These are phyloP conservation scores for Telopea speciosissima DNA, from an alignment of 177 flowering plant species.

Conservation along the genomic window DNA sequence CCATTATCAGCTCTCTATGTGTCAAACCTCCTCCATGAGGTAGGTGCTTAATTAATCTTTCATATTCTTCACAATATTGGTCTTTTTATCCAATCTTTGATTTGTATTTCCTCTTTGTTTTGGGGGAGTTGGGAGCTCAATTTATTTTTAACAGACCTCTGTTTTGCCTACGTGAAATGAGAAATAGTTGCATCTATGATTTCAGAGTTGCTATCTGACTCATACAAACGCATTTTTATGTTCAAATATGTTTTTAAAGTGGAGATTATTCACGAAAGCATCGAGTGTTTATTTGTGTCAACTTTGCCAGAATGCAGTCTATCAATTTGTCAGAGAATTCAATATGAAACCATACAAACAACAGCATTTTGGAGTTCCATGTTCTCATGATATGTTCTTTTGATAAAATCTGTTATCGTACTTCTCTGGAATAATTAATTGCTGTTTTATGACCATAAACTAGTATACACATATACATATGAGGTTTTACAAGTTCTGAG, in stretches of 20 bases:
- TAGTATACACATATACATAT: background rate
- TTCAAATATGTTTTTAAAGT: background rate
- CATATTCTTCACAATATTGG: background rate
- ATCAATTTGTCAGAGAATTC: background rate
- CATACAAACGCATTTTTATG: background rate
- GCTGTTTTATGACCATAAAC: background rate
- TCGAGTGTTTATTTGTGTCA: background rate
- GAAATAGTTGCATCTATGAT: background rate
- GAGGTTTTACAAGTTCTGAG: background rate
- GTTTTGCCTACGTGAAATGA: background rate
- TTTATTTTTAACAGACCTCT: background rate
- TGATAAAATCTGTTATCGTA: background rate
- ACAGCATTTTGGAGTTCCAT: background rate
- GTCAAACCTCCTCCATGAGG: constrained; percentile 66
- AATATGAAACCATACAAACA: no score
- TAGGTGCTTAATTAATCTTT: constrained; percentile 12
- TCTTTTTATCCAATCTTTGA: background rate
- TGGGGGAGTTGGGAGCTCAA: background rate
- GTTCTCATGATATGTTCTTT: background rate
- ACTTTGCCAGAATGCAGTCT: background rate
- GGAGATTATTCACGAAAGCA: background rate
- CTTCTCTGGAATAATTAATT: background rate
- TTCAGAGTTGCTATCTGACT: background rate
- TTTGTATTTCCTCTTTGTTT: background rate
- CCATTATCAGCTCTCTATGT: constrained; percentile 76